Conservation (phyloP, 805 yeast genomes). For the Lipomyces lipofer region DNA sequence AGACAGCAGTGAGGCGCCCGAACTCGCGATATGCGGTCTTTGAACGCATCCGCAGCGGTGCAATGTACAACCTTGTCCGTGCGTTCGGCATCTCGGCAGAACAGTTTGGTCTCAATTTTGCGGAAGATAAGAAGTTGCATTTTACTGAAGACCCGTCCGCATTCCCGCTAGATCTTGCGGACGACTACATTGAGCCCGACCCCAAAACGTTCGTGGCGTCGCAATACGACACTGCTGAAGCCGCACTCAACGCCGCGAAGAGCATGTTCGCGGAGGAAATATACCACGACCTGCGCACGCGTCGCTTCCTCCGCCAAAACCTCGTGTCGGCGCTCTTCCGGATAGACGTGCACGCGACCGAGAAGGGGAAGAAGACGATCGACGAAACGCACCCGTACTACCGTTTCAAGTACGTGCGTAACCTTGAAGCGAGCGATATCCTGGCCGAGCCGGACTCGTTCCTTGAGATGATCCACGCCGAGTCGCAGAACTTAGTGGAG, state of each 20-base stretch:
- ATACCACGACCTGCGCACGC: conserved; percentile 74
- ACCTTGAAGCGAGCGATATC: conserved; percentile 76
- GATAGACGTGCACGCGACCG: conserved; percentile 75
- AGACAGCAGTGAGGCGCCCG: conserved; percentile 39
- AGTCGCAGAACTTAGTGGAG: conserved; percentile 65
- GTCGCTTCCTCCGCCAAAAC: conserved; percentile 63
- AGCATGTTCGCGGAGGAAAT: conserved; percentile 77
- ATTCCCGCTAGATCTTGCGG: conserved; percentile 62
- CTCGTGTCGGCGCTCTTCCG: conserved; percentile 57
- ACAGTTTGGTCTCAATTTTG: conserved; percentile 79
- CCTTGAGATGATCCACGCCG: conserved; percentile 90
- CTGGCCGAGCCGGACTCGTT: conserved; percentile 74
- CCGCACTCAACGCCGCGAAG: conserved; percentile 71
- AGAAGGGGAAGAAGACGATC: conserved; percentile 76
- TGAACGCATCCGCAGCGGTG: conserved; percentile 38
- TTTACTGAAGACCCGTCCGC: conserved; percentile 66
- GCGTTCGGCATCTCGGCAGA: conserved; percentile 77
- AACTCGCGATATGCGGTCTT: conserved; percentile 43
- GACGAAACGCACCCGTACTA: conserved; percentile 79
- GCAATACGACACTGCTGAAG: conserved; percentile 37
- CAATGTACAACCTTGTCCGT: conserved; percentile 34
- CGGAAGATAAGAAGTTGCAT: conserved; percentile 65
- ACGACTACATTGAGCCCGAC: conserved; percentile 35
- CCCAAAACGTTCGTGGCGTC: conserved; percentile 14
- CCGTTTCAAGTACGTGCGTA: conserved; percentile 87